phyloP scores from a whole-genome alignment of 345 rosid species.

The Reutealis trisperma region DNA sequence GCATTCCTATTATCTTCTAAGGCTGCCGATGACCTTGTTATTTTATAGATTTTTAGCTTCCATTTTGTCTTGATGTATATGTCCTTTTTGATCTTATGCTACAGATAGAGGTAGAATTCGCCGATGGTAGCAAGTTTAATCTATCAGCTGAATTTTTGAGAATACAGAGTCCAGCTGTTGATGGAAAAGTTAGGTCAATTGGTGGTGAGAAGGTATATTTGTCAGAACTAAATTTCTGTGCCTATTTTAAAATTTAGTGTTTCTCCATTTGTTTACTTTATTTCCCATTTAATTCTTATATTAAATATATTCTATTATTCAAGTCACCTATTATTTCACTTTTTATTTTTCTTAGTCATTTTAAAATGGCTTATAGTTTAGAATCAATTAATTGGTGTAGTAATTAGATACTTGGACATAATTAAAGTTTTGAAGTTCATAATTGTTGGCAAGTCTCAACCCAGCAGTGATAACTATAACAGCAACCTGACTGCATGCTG shows the following conservation, averaged over 20 bases:
- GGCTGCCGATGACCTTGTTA: neutral
- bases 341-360: neutral
- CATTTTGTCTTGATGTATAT: neutral
- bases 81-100: constrained; percentile 17
- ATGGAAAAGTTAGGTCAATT: constrained; percentile 78
- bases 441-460: neutral
- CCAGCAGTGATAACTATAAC: neutral
- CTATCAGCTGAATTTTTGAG: constrained; percentile 79
- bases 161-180: constrained; percentile 82
- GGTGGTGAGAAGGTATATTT: constrained; percentile 80
- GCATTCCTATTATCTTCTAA: neutral
- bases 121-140: constrained; percentile 57
- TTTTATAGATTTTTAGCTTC: neutral
- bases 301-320: neutral
- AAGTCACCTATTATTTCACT: neutral
- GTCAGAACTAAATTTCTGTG: constrained; percentile 1
- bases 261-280: neutral
- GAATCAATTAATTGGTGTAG: neutral
- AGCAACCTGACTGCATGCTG: neutral
- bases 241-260: neutral
- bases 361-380: neutral
- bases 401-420: neutral
- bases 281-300: neutral
- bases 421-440: neutral
- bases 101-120: constrained; percentile 81